phyloP scores from a whole-genome alignment of 1,284 basidiomycete genomes.

The Sphagnurus paluster region DNA sequence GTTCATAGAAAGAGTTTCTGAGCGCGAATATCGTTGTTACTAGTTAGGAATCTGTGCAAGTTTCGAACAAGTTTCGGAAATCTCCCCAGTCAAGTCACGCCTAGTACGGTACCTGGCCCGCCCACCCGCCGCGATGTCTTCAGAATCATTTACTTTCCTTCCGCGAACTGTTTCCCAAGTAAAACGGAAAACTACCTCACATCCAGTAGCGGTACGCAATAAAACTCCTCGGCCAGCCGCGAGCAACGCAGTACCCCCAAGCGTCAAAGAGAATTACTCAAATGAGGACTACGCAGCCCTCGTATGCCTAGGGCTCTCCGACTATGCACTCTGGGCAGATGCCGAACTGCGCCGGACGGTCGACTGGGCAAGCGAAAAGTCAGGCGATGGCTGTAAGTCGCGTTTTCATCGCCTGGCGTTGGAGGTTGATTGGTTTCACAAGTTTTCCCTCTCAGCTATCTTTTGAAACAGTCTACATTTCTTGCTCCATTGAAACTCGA shows the following conservation, averaged over 20 bases:
- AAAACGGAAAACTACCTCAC: conserved; percentile 8
- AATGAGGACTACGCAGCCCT: conserved; percentile 50
- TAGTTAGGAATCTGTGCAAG: no score
- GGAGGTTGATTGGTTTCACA: conserved; percentile 21
- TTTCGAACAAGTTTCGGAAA: no score
- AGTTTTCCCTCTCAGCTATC: conserved; percentile 61
- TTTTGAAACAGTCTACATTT: conserved; percentile 43
- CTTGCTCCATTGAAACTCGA: conserved; percentile 23
- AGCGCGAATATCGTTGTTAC: no score
- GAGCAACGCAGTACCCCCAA: neutral
- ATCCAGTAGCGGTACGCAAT: neutral
- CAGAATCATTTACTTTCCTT: conserved; percentile 18
- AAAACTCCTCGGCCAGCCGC: no score
- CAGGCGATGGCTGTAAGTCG: conserved; percentile 51
- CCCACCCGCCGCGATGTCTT: no score
- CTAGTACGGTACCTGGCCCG: no score
- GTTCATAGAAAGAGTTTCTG: no score
- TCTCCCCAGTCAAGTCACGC: no score
- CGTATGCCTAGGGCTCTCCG: conserved; percentile 60
- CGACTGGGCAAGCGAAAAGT: conserved; percentile 27
- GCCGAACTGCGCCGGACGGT: conserved; percentile 50
- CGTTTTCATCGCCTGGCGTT: conserved; percentile 6
- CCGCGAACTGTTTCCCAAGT: conserved; percentile 16
- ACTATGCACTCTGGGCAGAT: conserved; percentile 62
- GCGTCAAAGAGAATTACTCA: conserved; percentile 16